These are phyloP conservation scores for Huntiella abstrusa DNA, from an alignment of 2,329 filamentous ascomycete species.

Conservation along the genomic window DNA sequence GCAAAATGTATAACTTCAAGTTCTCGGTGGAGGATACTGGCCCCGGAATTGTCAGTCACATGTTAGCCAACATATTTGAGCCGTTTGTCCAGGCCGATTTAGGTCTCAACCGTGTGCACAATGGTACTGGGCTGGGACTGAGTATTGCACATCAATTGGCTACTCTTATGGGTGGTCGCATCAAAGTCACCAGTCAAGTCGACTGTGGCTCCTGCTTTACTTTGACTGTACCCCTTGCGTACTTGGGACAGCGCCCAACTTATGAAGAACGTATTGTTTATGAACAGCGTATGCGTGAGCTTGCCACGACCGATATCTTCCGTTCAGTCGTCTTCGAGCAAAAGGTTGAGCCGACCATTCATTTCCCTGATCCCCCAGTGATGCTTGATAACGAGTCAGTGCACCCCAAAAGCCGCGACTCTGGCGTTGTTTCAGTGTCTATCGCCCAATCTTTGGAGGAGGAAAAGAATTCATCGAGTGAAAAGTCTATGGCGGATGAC, in stretches of 20 bases:
- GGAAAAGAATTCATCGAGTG: no score
- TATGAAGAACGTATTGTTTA: constrained; percentile 16
- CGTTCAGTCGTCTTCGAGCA: background rate
- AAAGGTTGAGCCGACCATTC: background rate
- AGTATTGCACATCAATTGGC: constrained; percentile 82
- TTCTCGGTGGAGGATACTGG: constrained; percentile 82
- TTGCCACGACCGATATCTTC: no score
- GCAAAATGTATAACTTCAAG: constrained; percentile 56
- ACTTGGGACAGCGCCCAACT: constrained; percentile 41
- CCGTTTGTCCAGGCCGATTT: constrained; percentile 89
- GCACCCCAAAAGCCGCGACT: no score
- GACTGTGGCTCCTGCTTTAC: constrained; percentile 65
- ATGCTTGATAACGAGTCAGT: constrained; percentile 22
- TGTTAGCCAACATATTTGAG: constrained; percentile 75
- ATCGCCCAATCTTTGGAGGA: no score
- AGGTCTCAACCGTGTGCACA: constrained; percentile 73
- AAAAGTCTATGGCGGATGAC: no score
- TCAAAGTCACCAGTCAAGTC: constrained; percentile 51
- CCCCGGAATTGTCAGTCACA: constrained; percentile 59
- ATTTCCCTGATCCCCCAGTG: background rate
- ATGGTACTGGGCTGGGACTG: constrained; percentile 70
- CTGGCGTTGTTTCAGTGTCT: no score
- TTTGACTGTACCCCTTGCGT: constrained; percentile 64
- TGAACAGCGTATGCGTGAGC: constrained; percentile 38
- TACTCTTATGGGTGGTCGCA: constrained; percentile 61